Conservation (phyloP, 148 eudicot genomes). For the Gaultheria prostrata region DNA sequence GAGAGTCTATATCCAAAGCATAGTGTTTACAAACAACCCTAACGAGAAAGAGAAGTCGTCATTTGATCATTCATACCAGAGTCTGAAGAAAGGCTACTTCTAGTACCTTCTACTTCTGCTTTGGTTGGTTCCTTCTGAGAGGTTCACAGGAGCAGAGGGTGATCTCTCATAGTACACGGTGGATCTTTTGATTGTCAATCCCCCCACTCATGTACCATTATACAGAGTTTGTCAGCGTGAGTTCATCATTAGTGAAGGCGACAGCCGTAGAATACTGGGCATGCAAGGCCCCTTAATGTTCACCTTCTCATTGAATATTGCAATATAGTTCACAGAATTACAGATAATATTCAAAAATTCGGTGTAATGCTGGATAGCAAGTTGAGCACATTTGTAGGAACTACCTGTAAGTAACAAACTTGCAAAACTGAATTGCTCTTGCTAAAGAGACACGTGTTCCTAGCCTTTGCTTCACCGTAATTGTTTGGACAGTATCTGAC, state of each 20-base stretch:
- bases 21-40: not conserved
- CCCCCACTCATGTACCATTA: not conserved
- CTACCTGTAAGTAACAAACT: not conserved
- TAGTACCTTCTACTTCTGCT: not conserved
- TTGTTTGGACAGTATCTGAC: not conserved
- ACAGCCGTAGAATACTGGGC: not conserved
- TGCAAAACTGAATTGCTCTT: not conserved
- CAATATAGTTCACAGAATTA: not conserved
- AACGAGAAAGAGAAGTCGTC: not conserved
- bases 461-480: not conserved
- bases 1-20: not conserved
- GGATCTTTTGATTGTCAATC: not conserved
- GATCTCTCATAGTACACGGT: not conserved
- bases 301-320: not conserved
- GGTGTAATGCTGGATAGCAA: not conserved
- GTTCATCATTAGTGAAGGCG: not conserved
- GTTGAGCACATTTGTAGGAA: not conserved
- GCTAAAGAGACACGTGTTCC: not conserved
- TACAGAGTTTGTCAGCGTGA: not conserved
- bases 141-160: not conserved
- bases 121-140: not conserved
- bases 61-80: not conserved
- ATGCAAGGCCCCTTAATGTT: not conserved
- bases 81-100: not conserved
- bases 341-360: not conserved